A percentile compares a stretch with the other conserved stretches of the same genome.
Evolutionary conservation across 2,329 filamentous ascomycete species (phyloP).

Genomic region (Atkinsonella hypoxylon): DNA sequence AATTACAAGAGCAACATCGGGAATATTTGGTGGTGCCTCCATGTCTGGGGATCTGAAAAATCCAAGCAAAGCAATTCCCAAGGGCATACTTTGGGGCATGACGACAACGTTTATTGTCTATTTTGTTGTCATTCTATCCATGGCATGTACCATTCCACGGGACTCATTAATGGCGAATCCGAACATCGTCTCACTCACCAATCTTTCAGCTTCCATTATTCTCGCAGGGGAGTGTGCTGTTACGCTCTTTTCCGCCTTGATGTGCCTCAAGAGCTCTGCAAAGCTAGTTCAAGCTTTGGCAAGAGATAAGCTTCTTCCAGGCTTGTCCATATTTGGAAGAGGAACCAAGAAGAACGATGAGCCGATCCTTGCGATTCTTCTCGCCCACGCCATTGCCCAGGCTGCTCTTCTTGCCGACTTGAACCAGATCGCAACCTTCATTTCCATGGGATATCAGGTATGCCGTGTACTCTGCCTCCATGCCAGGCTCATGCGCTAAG

Average conservation of each 20-base stretch:
- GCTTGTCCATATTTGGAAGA: conserved; percentile 60
- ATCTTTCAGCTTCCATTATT: conserved; percentile 59
- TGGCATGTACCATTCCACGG: conserved; percentile 66
- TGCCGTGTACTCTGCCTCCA: conserved; percentile 9
- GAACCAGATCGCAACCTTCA: conserved; percentile 79
- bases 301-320: conserved; percentile 66
- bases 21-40: conserved; percentile 61
- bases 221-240: conserved; percentile 74
- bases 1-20: conserved; percentile 31
- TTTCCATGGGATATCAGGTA: conserved; percentile 78
- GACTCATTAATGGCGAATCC: conserved; percentile 61
- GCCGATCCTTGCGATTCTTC: conserved; percentile 61
- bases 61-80: conserved; percentile 74
- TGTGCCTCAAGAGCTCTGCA: conserved; percentile 76
- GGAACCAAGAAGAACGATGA: conserved; percentile 63
- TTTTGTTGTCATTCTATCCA: conserved; percentile 61
- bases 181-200: conserved; percentile 74
- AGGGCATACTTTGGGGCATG: conserved; percentile 70
- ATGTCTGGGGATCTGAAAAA: conserved; percentile 82
- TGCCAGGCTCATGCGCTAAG: neutral
- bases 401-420: conserved; percentile 71
- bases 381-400: conserved; percentile 67
- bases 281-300: conserved; percentile 78
- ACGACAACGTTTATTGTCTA: conserved; percentile 66
- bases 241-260: conserved; percentile 73